Percentiles rank a stretch among this genome's conserved stretches.
phyloP scores from a whole-genome alignment of 2,329 filamentous ascomycete species.

The Endothia cerciana region DNA sequence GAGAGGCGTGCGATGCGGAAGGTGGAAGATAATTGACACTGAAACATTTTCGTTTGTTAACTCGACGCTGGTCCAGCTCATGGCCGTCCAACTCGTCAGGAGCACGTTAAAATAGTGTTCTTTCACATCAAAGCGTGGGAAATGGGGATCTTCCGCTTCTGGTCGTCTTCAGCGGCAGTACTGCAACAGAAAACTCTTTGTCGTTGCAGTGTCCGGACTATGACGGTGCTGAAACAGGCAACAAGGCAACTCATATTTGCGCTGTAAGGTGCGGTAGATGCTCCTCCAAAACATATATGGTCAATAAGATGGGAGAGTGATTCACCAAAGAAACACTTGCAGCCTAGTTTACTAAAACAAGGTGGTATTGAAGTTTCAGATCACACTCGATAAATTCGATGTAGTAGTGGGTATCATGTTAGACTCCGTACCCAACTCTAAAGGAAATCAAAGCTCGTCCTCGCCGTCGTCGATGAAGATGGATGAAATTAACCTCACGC shows the following conservation, averaged over 20 bases:
- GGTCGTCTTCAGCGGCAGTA: too few relatives aligned
- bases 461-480: constrained; percentile 25
- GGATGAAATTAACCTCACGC: constrained; percentile 18
- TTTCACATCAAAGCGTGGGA: too few relatives aligned
- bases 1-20: not conserved
- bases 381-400: not conserved
- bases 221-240: too few relatives aligned
- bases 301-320: not conserved
- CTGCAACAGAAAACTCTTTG: too few relatives aligned
- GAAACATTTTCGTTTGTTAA: too few relatives aligned
- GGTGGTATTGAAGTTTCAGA: not conserved
- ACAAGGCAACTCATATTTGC: not conserved
- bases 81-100: too few relatives aligned
- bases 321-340: not conserved
- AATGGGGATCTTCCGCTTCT: too few relatives aligned
- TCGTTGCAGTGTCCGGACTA: not conserved
- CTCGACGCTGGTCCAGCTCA: too few relatives aligned
- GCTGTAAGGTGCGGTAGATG: not conserved
- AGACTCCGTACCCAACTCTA: not conserved
- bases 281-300: not conserved
- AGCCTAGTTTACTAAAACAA: not conserved
- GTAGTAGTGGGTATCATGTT: constrained; percentile 24
- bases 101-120: too few relatives aligned
- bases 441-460: constrained; percentile 26
- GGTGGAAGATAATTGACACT: too few relatives aligned